phyloP scores from a whole-genome alignment of 2,329 filamentous ascomycete genomes.

The Aspergillus puulaauensis region DNA sequence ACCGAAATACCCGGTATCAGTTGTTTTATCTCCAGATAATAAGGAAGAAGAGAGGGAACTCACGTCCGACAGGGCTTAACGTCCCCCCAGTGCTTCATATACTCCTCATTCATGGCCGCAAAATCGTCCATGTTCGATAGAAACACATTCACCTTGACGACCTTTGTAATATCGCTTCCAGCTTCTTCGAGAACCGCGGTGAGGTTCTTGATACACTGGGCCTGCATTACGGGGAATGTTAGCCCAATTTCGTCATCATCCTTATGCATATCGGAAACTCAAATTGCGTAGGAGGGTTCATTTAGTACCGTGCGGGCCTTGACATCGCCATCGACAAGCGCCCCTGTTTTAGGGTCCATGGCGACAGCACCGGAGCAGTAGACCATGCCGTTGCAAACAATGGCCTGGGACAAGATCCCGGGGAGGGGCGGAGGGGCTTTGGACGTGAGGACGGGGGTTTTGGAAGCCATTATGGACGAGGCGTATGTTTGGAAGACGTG shows the following conservation, averaged over 20 bases:
- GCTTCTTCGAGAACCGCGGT: constrained; percentile 60
- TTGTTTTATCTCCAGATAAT: not conserved
- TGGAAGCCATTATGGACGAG: constrained; percentile 32
- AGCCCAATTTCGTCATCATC: not conserved
- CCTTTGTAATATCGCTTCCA: constrained; percentile 58
- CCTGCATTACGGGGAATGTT: constrained; percentile 27
- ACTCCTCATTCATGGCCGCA: constrained; percentile 78
- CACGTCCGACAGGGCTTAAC: constrained; percentile 58
- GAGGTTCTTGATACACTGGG: constrained; percentile 61
- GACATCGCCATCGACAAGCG: constrained; percentile 58
- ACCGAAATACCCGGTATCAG: not conserved
- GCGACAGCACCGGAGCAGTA: constrained; percentile 68
- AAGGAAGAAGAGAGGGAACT: constrained; percentile 9
- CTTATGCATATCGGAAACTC: not conserved
- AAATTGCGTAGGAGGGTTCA: not conserved
- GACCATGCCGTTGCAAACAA: constrained; percentile 65
- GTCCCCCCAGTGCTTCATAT: constrained; percentile 68
- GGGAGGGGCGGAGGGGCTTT: constrained; percentile 55
- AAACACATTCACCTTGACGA: constrained; percentile 68
- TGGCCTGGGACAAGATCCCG: constrained; percentile 59
- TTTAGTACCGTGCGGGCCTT: constrained; percentile 51
- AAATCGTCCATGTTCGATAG: constrained; percentile 66
- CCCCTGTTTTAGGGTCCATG: constrained; percentile 54
- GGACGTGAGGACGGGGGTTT: constrained; percentile 44
- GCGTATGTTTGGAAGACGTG: not conserved